phyloP scores from a whole-genome alignment of 176 grass and related monocot genomes.

The Rhynchospora tenuis region DNA sequence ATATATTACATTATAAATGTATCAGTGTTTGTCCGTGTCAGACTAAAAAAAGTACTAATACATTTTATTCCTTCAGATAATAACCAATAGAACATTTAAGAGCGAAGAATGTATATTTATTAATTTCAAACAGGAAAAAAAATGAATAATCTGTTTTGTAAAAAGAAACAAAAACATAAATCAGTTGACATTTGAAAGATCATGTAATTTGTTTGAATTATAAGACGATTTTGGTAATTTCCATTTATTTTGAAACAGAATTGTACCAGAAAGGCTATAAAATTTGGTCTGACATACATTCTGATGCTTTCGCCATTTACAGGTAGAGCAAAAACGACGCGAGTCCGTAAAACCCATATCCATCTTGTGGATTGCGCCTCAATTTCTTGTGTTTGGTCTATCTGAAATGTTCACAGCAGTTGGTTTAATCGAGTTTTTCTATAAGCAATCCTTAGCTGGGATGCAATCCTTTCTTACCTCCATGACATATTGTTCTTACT shows the following conservation, averaged over 20 bases:
- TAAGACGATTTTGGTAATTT: not conserved
- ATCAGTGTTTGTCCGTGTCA: not conserved
- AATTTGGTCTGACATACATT: not conserved
- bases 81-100: not conserved
- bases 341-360: conserved; percentile 17
- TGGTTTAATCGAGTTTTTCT: conserved; percentile 93
- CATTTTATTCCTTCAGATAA: not conserved
- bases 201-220: not conserved
- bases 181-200: not conserved
- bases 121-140: not conserved
- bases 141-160: not conserved
- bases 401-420: conserved; percentile 97
- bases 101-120: not conserved
- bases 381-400: conserved; percentile 77
- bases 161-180: not conserved
- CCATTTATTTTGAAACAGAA: not conserved
- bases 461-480: conserved; percentile 86
- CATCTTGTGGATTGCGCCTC: conserved; percentile 78
- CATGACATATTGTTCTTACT: conserved; percentile 97
- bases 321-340: conserved; percentile 38
- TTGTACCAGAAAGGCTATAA: not conserved
- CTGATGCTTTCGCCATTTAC: not conserved
- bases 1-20: not conserved
- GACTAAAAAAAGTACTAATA: not conserved
- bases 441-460: conserved; percentile 74